Percentiles rank a stretch among this genome's conserved stretches.
phyloP scores from a whole-genome alignment of 2,329 filamentous ascomycete genomes.

The Claviceps africana region DNA sequence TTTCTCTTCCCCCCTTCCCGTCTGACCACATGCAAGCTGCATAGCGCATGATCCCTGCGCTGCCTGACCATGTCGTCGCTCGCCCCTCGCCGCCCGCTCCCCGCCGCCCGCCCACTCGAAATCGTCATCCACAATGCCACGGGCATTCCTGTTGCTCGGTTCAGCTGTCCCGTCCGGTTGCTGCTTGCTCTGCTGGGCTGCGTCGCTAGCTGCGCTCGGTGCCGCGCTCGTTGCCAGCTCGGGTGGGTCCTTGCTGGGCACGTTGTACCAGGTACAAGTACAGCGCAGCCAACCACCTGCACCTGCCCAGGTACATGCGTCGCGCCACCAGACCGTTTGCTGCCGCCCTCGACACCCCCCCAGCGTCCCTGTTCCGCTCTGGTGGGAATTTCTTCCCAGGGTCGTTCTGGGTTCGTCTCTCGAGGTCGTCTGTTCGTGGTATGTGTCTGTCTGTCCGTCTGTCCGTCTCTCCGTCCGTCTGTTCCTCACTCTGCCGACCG shows the following conservation, averaged over 20 bases:
- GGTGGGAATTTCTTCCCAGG: constrained; percentile 4
- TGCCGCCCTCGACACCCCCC: not conserved
- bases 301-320: too few relatives aligned
- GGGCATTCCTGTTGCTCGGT: not conserved
- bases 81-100: not conserved
- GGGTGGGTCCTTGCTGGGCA: not conserved
- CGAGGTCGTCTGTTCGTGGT: too few relatives aligned
- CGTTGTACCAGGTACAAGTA: too few relatives aligned
- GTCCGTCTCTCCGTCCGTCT: constrained; percentile 1
- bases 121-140: not conserved
- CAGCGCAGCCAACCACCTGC: too few relatives aligned
- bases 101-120: too few relatives aligned
- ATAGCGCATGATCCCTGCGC: not conserved
- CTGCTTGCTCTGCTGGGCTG: too few relatives aligned
- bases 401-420: not conserved
- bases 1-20: too few relatives aligned
- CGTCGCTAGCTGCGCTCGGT: too few relatives aligned
- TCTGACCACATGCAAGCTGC: not conserved
- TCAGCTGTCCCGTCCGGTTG: not conserved
- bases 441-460: too few relatives aligned
- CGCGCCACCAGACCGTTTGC: too few relatives aligned
- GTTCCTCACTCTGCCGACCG: not conserved
- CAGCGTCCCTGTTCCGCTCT: constrained; percentile 2
- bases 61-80: not conserved
- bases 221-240: not conserved